Evolutionary conservation across 345 rosid genomes (phyloP).

Genomic region (Bruguiera sexangula): DNA sequence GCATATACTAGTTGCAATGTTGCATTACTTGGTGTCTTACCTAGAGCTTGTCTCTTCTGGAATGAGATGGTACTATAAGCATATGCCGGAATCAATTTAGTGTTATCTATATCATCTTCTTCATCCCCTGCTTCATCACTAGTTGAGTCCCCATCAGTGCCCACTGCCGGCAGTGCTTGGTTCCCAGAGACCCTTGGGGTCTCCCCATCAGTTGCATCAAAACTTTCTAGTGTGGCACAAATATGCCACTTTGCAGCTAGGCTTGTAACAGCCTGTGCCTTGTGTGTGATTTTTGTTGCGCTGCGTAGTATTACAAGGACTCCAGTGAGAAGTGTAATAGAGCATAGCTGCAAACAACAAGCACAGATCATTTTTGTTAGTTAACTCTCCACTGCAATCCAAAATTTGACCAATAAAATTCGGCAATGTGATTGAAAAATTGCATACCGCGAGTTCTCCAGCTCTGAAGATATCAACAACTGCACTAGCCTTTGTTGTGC

Average conservation of each 20-base stretch:
- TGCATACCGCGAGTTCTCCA: slow-evolving; percentile 84
- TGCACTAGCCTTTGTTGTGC: slow-evolving; percentile 58
- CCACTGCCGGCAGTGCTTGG: slow-evolving; percentile 15
- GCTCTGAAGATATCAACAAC: slow-evolving; percentile 53
- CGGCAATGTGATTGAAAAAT: neutral
- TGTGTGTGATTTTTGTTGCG: slow-evolving; percentile 92
- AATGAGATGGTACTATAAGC: slow-evolving; percentile 73
- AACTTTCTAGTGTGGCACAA: slow-evolving; percentile 72
- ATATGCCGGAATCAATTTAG: slow-evolving; percentile 58
- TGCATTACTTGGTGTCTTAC: slow-evolving; percentile 28
- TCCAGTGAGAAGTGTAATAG: slow-evolving; percentile 64
- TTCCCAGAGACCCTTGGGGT: slow-evolving; percentile 42
- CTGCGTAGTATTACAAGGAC: slow-evolving; percentile 65
- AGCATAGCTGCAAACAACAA: slow-evolving; percentile 55
- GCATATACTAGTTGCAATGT: neutral
- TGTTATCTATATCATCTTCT: slow-evolving; percentile 82
- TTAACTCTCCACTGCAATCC: neutral
- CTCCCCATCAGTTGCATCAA: slow-evolving; percentile 60
- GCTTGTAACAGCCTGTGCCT: slow-evolving; percentile 77
- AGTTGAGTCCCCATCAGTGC: slow-evolving; percentile 37
- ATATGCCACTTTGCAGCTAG: slow-evolving; percentile 95
- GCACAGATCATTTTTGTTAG: neutral
- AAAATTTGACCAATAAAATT: neutral
- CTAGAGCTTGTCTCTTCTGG: slow-evolving; percentile 91
- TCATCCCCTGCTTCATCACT: slow-evolving; percentile 61